A percentile compares a stretch with the other conserved stretches of the same genome.
Evolutionary conservation across 2,329 filamentous ascomycete genomes (phyloP).

Genomic region (Arthrobotrys conoides): DNA sequence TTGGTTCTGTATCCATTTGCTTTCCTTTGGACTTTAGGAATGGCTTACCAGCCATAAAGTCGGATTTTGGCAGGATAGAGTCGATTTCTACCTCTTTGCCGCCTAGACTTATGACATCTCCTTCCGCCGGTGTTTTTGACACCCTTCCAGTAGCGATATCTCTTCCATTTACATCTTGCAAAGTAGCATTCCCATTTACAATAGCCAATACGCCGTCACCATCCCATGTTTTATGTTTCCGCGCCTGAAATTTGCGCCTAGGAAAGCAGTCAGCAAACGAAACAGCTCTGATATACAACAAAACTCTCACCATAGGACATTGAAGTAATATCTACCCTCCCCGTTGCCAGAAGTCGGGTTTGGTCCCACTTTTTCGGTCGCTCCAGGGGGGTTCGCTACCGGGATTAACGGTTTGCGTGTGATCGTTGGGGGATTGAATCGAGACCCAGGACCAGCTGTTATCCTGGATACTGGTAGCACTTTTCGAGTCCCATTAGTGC

Average conservation of each 20-base stretch:
- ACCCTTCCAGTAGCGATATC: slow-evolving; percentile 66
- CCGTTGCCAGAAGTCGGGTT: not conserved
- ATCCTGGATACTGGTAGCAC: slow-evolving; percentile 59
- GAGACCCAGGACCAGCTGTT: slow-evolving; percentile 31
- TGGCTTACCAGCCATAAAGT: slow-evolving; percentile 71
- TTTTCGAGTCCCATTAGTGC: slow-evolving; percentile 40
- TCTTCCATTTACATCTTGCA: slow-evolving; percentile 76
- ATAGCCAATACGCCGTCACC: slow-evolving; percentile 78
- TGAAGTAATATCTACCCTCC: slow-evolving; percentile 66
- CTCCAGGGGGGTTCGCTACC: slow-evolving; percentile 23
- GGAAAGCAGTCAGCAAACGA: slow-evolving; percentile 60
- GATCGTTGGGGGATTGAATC: slow-evolving; percentile 34
- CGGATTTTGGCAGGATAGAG: slow-evolving; percentile 73
- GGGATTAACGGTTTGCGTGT: slow-evolving; percentile 36
- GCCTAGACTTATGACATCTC: slow-evolving; percentile 74
- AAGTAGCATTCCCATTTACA: slow-evolving; percentile 72
- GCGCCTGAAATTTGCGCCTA: slow-evolving; percentile 78
- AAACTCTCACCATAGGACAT: slow-evolving; percentile 68
- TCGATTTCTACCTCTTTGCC: slow-evolving; percentile 80
- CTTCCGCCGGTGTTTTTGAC: slow-evolving; percentile 72
- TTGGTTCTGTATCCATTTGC: slow-evolving; percentile 55
- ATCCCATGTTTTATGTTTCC: slow-evolving; percentile 84
- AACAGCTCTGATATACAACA: slow-evolving; percentile 8
- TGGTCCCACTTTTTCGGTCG: slow-evolving; percentile 11
- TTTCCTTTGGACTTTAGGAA: slow-evolving; percentile 66